Evolutionary conservation across 768 basidiomycete species (phyloP), one percentile per base, ranked within the genome.

Genomic region (Russula emetica): DNA sequence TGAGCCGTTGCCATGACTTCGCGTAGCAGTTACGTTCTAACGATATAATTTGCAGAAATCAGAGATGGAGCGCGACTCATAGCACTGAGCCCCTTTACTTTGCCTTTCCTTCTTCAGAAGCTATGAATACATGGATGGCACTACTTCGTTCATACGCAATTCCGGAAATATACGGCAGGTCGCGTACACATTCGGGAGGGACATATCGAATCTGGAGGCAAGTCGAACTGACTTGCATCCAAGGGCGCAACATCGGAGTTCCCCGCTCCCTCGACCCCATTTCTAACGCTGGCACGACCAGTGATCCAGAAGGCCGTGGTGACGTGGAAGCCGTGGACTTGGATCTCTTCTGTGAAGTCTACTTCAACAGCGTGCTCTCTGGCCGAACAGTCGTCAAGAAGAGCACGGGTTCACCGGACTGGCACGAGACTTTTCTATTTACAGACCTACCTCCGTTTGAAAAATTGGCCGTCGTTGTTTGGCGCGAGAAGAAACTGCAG

Each of bases 161-260:
- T 56, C 87, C 90, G 1, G 92, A 93, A 73, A 83, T 88, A 60
- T 90, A 92, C 71, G 90, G 87, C 38, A 78, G 79, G 67, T 76
- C 80, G 71, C 77, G 79, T 67, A 77, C 78, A 44, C 78, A 83
- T 24, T 70, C 74, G 56, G 85, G 86, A 49, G 91, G 91, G 8
- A 82, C 88, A 13, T 92, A 90, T 74, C 85, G 92, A 60, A 88
- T 94, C 83, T 94, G 90, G 88, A 81, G 93, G 56, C 88, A 90
- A 72, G 80, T 94, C 26, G 84, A 90, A 66, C 76, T 94, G 28
- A 82, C 83, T 34, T 78, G 92, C 60, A 78, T 87, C 44, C 87
- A 90, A 74, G 91, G 85, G 14, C 84, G 90, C 45, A 85, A 86
- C 70, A 77, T 94, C 36, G 88, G 88, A 54, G 78, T 78, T 62